Conservation (phyloP, 2,329 filamentous ascomycete genomes). For the Alternaria burnsii region DNA sequence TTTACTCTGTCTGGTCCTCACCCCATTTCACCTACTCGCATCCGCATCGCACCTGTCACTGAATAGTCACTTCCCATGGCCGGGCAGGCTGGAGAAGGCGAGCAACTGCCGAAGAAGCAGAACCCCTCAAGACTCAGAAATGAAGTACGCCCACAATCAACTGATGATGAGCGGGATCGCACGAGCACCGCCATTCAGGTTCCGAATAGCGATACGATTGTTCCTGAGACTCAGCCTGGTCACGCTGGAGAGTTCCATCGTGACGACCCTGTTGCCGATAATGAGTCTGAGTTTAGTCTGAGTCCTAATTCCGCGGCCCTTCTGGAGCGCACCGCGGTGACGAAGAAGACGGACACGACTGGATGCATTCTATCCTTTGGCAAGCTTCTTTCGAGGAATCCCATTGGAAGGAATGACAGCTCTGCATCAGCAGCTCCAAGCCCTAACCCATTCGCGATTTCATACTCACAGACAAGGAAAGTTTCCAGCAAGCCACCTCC, state of each 20-base stretch:
- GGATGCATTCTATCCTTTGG: neutral
- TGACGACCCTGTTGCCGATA: neutral
- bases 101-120: conserved; percentile 10
- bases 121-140: conserved; percentile 35
- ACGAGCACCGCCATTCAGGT: conserved; percentile 20
- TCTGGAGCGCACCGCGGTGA: conserved; percentile 9
- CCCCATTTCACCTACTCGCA: neutral
- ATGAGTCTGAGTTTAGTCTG: neutral
- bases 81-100: conserved; percentile 14
- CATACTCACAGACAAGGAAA: neutral
- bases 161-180: conserved; percentile 20
- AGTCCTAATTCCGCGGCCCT: conserved; percentile 11
- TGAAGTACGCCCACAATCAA: conserved; percentile 25
- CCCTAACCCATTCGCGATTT: conserved; percentile 6
- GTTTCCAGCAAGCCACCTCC: neutral
- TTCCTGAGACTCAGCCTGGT: conserved; percentile 34
- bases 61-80: conserved; percentile 19
- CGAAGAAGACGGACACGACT: neutral
- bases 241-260: neutral
- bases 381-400: conserved; percentile 4
- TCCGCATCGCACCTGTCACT: neutral
- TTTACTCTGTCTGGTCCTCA: neutral
- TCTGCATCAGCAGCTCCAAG: neutral
- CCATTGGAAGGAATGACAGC: neutral
- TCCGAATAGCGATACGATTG: conserved; percentile 25